Base-by-base conservation (phyloP, 306 rosid genomes). In the Vigna unguiculata region DNA sequence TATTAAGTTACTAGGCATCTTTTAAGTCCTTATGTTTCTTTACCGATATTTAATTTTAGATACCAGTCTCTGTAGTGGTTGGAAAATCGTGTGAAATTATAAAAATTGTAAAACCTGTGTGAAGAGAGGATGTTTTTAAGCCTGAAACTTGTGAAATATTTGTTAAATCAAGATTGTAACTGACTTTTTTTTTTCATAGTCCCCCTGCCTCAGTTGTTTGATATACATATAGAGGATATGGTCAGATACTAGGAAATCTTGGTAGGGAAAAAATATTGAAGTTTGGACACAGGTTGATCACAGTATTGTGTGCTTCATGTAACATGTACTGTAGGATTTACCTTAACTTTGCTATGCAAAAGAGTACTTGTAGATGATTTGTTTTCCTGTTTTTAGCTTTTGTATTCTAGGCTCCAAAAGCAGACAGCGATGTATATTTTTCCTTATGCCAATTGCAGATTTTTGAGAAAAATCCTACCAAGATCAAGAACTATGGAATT, bases 381-480 rank as follows among this genome's bases (percentile, higher is more conserved):
- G 32, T 49, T 59, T 20, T 10, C 38, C 52, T n/a, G 5, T 41
- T 34, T 28, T n/a, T 25, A 58, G n/a, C 20, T 54, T 54, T 16
- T 14, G 11, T 19, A 25, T 48, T 71, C 43, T 21, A 32, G 19
- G 48, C 14, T 77, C 9, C 9, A 30, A 14, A 48, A 24, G n/a
- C 40, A 0, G 34, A 48, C 17, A 46, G 7, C 45, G 43, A 24
- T 12, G 17, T 60, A 15, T 17, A 55, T 28, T 65, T 65, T 19
- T 34, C 17, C 3, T 48, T 41, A 55, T 69, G 3, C 24, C 40
- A 38, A 13, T 63, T 80, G 81, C 87, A 91, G 95, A 90, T 91
- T 17, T 91, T 83, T 74, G 93, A 91, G 86, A 91, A 91, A 72
- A 88, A 89, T 49, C 94, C 97, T 38, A 90, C 95, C 25, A 90